phyloP scores from a whole-genome alignment of 169 alveolate species.

The Amoebophrya sp. region DNA sequence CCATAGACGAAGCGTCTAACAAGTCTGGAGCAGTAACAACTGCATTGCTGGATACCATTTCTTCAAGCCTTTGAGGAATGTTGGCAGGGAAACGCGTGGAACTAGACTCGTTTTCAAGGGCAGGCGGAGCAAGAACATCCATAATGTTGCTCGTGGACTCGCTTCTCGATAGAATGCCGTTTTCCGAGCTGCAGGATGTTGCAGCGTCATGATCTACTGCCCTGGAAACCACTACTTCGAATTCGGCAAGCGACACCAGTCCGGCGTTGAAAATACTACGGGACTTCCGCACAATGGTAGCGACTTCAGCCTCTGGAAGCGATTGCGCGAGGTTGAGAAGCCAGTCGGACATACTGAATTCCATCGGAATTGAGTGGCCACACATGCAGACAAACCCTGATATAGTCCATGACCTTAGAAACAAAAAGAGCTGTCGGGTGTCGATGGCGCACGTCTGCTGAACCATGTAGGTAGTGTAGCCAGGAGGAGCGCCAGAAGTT shows the following conservation, averaged over 20 bases:
- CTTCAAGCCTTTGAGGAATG: too few species aligned
- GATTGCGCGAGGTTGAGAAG: conserved; percentile 7
- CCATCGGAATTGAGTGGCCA: not conserved
- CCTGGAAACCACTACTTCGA: not conserved
- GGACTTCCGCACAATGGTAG: not conserved
- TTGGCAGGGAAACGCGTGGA: too few species aligned
- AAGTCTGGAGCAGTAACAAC: too few species aligned
- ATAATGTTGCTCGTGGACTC: too few species aligned
- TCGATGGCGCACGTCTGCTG: not conserved
- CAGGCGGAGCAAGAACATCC: too few species aligned
- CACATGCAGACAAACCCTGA: not conserved
- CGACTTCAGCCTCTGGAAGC: not conserved
- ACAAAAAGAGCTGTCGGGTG: not conserved
- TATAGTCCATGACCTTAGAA: not conserved
- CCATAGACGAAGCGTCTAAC: too few species aligned
- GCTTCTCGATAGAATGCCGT: too few species aligned
- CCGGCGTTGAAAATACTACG: not conserved
- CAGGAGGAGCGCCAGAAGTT: not conserved
- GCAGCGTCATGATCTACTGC: too few species aligned
- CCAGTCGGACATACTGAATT: not conserved
- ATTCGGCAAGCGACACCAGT: not conserved
- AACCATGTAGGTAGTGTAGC: not conserved
- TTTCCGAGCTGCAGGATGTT: too few species aligned
- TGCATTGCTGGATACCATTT: too few species aligned
- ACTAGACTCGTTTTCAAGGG: too few species aligned